These are phyloP conservation scores for Pythium insidiosum DNA, from an alignment of 352 stramenopile species.

Conservation along the genomic window DNA sequence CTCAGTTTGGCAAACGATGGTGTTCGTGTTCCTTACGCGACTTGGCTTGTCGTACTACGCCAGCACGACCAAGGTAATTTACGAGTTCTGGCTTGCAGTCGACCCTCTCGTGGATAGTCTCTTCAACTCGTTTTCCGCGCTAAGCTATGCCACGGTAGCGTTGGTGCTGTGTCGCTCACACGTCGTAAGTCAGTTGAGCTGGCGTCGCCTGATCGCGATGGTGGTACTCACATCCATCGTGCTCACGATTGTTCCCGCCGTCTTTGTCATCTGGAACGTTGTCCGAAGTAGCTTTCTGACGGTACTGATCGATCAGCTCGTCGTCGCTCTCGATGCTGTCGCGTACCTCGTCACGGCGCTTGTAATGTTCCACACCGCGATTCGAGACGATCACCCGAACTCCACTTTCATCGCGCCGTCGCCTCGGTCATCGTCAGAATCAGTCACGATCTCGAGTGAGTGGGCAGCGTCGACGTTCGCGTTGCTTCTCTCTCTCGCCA, in stretches of 20 bases:
- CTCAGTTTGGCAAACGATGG: constrained; percentile 27
- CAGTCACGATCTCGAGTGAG: constrained; percentile 26
- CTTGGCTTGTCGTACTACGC: constrained; percentile 59
- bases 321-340: constrained; percentile 37
- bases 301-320: constrained; percentile 43
- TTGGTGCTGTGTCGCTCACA: constrained; percentile 17
- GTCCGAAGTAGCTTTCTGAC: constrained; percentile 37
- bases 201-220: constrained; percentile 26
- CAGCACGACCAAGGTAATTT: constrained; percentile 41
- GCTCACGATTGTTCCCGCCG: constrained; percentile 24
- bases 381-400: too few relatives aligned
- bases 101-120: constrained; percentile 32
- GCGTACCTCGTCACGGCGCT: constrained; percentile 46
- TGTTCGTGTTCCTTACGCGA: constrained; percentile 33
- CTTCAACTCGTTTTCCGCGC: constrained; percentile 34
- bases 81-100: constrained; percentile 42
- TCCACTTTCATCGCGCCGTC: too few relatives aligned
- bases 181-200: constrained; percentile 24
- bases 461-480: constrained; percentile 41
- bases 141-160: constrained; percentile 29
- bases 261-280: constrained; percentile 50
- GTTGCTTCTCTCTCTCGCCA: constrained; percentile 41
- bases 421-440: too few relatives aligned
- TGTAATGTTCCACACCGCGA: constrained; percentile 32
- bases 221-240: constrained; percentile 25